Evolutionary conservation across 2,329 filamentous ascomycete species (phyloP), one percentile per base, ranked within the genome.

Genomic region (Blastomyces emzantsi): DNA sequence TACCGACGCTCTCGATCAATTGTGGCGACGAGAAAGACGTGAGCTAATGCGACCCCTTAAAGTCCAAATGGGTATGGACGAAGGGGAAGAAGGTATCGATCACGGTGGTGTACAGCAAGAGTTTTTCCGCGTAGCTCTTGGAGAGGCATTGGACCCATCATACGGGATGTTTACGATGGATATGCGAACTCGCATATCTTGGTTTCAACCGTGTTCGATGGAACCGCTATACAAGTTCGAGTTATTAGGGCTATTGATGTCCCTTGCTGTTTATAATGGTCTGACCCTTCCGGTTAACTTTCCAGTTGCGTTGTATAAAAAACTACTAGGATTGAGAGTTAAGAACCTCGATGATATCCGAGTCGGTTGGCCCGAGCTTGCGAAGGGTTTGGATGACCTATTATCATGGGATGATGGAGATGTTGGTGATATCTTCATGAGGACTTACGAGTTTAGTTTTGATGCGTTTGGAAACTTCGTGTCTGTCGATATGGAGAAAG

Each of bases 71-170:
- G 92, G 92, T 3, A 88, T 91, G 72, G 87, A 90, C 43, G 81
- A 82, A 62, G 90, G 91, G 39, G 94, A 97, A 74, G 87, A 95
- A 73, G 94, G 94, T 0, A 85, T 95, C 43, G 94, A 99, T 74
- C 91, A 93, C 59, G 94, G 94, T 54, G 94, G 94, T 66, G 92
- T 99, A 0, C 93, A 97, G 70, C 92, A 96, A 73, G 94, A 99
- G 67, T 97, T 96, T 73, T 97, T 99, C 77, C 86, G 91, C 19
- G 77, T 97, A 36, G 86, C 90, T 22, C 87, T 97, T 69, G 85
- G 85, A 0, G 88, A 96, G 71, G 90, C 89, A 3, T 82, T 97
- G 56, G 82, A 90, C 69, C 88, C 90, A 4, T 83, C 87, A 54
- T 90, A 89, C 70, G 92, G 85, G 76, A 79, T 78, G 79, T 97